These are phyloP conservation scores for Annona squamosa DNA, from an alignment of 164 flowering plant species.

Conservation along the genomic window DNA sequence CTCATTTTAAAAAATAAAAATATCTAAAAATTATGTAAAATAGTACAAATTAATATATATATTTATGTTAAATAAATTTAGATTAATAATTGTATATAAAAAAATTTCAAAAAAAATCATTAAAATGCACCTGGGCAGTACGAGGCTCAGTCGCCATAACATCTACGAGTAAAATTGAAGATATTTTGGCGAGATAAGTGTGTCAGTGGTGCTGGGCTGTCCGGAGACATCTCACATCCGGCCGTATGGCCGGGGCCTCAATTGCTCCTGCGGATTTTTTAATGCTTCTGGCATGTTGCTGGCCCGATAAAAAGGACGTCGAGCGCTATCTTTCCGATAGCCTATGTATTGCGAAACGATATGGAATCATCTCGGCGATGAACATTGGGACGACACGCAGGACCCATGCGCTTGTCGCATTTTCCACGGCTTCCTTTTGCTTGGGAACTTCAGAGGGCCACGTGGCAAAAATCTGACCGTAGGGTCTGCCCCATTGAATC, in stretches of 20 bases:
- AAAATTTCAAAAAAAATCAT: neutral
- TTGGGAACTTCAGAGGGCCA: conserved; percentile 33
- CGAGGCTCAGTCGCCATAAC: neutral
- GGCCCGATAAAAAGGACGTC: neutral
- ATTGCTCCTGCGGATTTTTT: neutral
- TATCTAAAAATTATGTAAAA: neutral
- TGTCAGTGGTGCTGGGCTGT: neutral
- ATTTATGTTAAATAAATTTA: neutral
- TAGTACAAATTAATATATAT: no score
- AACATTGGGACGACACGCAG: neutral
- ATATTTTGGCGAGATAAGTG: neutral
- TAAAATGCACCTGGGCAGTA: neutral
- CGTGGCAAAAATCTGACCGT: conserved; percentile 9
- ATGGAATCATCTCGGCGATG: neutral
- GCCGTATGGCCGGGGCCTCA: neutral
- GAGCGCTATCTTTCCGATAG: neutral
- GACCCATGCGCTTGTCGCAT: neutral
- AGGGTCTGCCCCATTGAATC: neutral
- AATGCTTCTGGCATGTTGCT: neutral
- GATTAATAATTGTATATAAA: no score
- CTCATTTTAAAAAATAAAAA: neutral
- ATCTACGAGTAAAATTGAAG: neutral
- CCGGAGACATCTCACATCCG: neutral
- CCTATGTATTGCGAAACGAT: neutral
- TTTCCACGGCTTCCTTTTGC: conserved; percentile 45